phyloP scores from a whole-genome alignment of 139 green algal genomes.

The Nannochloris sp. region DNA sequence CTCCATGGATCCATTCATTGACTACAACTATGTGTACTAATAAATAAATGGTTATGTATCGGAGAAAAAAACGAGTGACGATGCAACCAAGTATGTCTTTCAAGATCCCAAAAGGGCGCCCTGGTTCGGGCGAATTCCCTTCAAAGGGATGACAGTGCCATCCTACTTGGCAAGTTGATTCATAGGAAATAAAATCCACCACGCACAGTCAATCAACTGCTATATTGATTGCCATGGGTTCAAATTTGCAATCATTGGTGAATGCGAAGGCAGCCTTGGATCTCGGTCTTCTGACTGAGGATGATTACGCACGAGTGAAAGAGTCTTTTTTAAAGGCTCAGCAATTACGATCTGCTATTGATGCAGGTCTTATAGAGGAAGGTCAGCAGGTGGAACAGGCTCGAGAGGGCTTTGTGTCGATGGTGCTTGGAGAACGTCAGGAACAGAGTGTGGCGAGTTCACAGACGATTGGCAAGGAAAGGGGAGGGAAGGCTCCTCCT shows the following conservation, averaged over 20 bases:
- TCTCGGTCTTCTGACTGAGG: slow-evolving; percentile 54
- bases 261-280: slow-evolving; percentile 65
- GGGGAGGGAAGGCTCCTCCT: no score
- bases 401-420: slow-evolving; percentile 56
- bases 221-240: neutral
- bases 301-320: slow-evolving; percentile 71
- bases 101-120: no score
- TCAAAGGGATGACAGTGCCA: no score
- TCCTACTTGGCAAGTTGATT: no score
- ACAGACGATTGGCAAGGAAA: neutral
- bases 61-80: no score
- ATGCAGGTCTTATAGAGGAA: slow-evolving; percentile 58
- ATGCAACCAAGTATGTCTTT: no score
- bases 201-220: no score
- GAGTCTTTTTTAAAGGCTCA: slow-evolving; percentile 68
- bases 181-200: no score
- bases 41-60: no score
- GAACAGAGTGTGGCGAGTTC: neutral
- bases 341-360: slow-evolving; percentile 66
- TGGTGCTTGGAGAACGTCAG: slow-evolving; percentile 26
- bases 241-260: slow-evolving; percentile 36
- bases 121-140: no score
- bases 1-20: no score
- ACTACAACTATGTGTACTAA: no score
- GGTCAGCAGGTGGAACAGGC: slow-evolving; percentile 55